Conservation (phyloP, 2,329 filamentous ascomycete genomes). For the Pseudogymnoascus sp. region DNA sequence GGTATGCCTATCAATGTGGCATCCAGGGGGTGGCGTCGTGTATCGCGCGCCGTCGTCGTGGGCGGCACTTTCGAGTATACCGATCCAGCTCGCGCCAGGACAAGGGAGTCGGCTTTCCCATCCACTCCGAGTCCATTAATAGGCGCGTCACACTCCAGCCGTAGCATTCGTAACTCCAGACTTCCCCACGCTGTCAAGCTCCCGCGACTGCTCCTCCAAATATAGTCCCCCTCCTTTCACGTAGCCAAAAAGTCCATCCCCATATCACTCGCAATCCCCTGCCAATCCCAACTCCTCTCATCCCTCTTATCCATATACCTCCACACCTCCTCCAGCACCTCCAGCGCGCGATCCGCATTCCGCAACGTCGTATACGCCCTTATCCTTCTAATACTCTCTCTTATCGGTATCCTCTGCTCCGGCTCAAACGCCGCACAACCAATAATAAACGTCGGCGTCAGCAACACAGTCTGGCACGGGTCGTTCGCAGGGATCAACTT, state of each 20-base stretch:
- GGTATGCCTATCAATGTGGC: background rate
- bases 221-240: slow-evolving; percentile 14
- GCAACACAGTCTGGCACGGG: slow-evolving; percentile 42
- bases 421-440: slow-evolving; percentile 1
- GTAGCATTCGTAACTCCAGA: background rate
- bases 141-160: background rate
- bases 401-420: slow-evolving; percentile 14
- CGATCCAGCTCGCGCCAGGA: background rate
- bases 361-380: slow-evolving; percentile 16
- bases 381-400: slow-evolving; percentile 17
- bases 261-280: slow-evolving; percentile 46
- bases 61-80: background rate
- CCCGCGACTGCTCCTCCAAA: background rate
- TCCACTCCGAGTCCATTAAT: background rate
- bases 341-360: slow-evolving; percentile 7
- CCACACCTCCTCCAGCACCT: slow-evolving; percentile 12
- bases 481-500: slow-evolving; percentile 50
- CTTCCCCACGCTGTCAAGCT: background rate
- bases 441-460: slow-evolving; percentile 12
- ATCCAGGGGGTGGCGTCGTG: background rate
- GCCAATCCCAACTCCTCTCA: slow-evolving; percentile 58
- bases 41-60: background rate
- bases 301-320: slow-evolving; percentile 24
- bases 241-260: slow-evolving; percentile 46
- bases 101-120: background rate